Conservation (phyloP, 768 basidiomycete species). For the Goffeauzyma gilvescens region DNA sequence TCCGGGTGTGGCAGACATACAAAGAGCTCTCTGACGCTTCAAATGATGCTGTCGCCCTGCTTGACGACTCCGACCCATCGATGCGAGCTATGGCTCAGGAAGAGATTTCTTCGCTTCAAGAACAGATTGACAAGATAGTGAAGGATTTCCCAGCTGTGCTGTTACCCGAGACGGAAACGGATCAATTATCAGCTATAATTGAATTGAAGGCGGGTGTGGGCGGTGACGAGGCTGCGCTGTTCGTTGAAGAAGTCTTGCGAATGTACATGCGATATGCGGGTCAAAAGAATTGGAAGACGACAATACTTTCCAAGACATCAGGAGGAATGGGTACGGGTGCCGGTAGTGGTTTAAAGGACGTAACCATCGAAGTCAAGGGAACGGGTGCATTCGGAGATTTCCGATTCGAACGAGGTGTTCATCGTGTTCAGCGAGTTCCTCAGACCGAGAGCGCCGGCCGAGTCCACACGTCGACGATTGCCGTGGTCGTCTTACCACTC, state of each 20-base stretch:
- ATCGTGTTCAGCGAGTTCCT: constrained; percentile 85
- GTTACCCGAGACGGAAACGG: constrained; percentile 50
- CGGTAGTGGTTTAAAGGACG: constrained; percentile 27
- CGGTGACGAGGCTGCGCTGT: constrained; percentile 69
- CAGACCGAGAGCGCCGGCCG: constrained; percentile 72
- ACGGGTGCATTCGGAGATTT: constrained; percentile 58
- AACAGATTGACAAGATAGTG: constrained; percentile 25
- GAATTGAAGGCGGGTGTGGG: constrained; percentile 88
- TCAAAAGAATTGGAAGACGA: constrained; percentile 43
- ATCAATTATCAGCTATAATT: constrained; percentile 53
- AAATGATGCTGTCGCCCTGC: constrained; percentile 37
- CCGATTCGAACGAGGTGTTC: constrained; percentile 84
- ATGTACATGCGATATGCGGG: constrained; percentile 61
- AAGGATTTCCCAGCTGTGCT: constrained; percentile 46
- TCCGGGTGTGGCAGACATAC: constrained; percentile 52
- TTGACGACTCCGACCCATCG: constrained; percentile 52
- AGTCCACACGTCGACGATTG: constrained; percentile 78
- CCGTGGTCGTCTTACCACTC: constrained; percentile 48
- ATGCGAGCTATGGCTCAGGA: constrained; percentile 57
- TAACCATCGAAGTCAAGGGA: constrained; percentile 38
- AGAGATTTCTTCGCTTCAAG: constrained; percentile 41
- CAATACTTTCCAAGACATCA: constrained; percentile 19
- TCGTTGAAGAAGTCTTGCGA: constrained; percentile 52
- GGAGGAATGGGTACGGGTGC: constrained; percentile 15
- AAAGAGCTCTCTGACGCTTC: constrained; percentile 41